A percentile compares a stretch with the other conserved stretches of the same genome.
phyloP scores from a whole-genome alignment of 1,284 basidiomycete genomes.

The Pyrrhoderma noxium region DNA sequence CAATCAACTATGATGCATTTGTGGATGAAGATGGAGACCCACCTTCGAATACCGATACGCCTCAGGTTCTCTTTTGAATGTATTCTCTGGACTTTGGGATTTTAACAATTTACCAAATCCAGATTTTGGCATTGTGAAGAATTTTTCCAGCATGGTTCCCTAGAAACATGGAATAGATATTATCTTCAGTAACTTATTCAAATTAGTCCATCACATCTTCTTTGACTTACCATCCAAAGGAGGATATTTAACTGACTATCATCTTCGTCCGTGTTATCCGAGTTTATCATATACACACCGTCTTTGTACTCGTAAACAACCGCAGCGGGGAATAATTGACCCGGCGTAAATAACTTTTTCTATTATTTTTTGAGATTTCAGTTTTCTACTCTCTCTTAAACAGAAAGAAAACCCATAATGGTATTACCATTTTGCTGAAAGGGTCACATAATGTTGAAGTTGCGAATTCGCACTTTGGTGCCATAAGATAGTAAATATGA shows the following conservation, averaged over 20 bases:
- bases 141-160: constrained; percentile 88
- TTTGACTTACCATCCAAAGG: constrained; percentile 60
- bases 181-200: too few relatives aligned
- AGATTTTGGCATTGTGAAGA: constrained; percentile 62
- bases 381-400: too few relatives aligned
- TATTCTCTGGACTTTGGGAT: constrained; percentile 29
- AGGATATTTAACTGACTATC: constrained; percentile 64
- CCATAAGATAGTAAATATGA: constrained; percentile 85
- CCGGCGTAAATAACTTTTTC: constrained; percentile 66
- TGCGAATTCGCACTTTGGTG: constrained; percentile 57
- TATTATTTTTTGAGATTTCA: too few relatives aligned
- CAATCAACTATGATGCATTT: too few relatives aligned
- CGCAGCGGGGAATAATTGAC: constrained; percentile 74
- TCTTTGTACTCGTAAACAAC: constrained; percentile 60
- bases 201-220: background rate
- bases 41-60: constrained; percentile 84
- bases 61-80: constrained; percentile 43
- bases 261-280: constrained; percentile 43
- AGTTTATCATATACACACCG: constrained; percentile 78
- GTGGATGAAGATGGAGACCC: too few relatives aligned
- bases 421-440: constrained; percentile 62
- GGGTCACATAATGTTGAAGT: constrained; percentile 46
- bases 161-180: too few relatives aligned
- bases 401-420: too few relatives aligned
- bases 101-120: constrained; percentile 65